Base-by-base conservation (phyloP, 331 rosid genomes). In the Erythrophleum ivorense region DNA sequence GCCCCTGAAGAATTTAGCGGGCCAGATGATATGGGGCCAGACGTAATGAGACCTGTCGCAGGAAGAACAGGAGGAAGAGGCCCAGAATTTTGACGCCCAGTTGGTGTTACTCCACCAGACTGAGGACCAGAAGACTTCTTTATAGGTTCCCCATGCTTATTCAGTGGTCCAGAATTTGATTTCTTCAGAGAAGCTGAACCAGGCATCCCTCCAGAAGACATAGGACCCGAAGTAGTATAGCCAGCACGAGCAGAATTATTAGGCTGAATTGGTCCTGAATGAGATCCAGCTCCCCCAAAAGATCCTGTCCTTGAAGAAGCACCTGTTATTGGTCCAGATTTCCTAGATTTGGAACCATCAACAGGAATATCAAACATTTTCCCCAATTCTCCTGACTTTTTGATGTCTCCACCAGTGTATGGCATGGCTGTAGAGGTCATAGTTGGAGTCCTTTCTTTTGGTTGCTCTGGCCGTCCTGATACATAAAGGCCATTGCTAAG, bases 381-480 rank as follows among this genome's bases (percentile, higher is more conserved):
- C 3, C 98, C 99, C 82, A 96, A 82, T 69, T 93, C 99, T 75
- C 98, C 99, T 0, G 98, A 96, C 89, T 84, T 94, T 86, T 96
- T 96, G 36, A 96, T 96, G 83, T 94, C 98, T 4, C 99, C 99
- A 18, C 99, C 99, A 0, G 98, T 94, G 78, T 96, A 96, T 38
- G 99, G 99, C 95, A 92, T 80, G 3, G 99, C 92, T 3, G 88
- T 87, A 52, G 99, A 94, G 54, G 92, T 87, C 99, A 96, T 94
- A 0, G 97, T 92, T 18, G 99, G 99, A 75, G 94, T 33, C 88
- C 93, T 94, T 85, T 96, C 99, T 88, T 94, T 96, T 18, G 94
- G 99, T 86, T 94, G 97, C 92, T 96, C 98, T 4, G 99, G 99
- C 91, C 98, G 88, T 77, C 99, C 98, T 21, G 98, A 94, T 76